phyloP scores from a whole-genome alignment of 2,329 filamentous ascomycete species.

The Didymella arachidicola region DNA sequence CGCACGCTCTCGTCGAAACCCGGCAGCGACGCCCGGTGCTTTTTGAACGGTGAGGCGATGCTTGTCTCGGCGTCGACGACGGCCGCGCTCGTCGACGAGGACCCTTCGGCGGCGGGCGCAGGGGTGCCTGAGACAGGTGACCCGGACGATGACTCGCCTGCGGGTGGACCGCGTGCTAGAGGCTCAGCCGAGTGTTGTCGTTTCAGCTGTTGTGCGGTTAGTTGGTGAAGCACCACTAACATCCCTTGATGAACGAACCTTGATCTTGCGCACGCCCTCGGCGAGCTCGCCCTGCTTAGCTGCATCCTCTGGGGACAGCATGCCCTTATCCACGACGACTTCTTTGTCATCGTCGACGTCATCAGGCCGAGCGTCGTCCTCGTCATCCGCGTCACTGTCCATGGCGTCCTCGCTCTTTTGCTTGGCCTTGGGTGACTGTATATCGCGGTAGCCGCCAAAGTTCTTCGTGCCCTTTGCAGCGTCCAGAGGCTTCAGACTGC shows the following conservation, averaged over 20 bases:
- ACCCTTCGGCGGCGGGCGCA: slow-evolving; percentile 29
- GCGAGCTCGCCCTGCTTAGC: slow-evolving; percentile 76
- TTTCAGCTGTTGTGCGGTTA: slow-evolving; percentile 69
- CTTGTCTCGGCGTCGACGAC: slow-evolving; percentile 53
- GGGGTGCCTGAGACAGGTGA: slow-evolving; percentile 35
- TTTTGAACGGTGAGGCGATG: slow-evolving; percentile 78
- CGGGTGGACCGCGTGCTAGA: slow-evolving; percentile 53
- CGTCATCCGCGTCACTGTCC: slow-evolving; percentile 79
- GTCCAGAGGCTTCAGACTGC: slow-evolving; percentile 83
- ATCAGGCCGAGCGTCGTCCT: slow-evolving; percentile 71
- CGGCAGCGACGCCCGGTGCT: slow-evolving; percentile 70
- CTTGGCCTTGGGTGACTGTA: slow-evolving; percentile 61
- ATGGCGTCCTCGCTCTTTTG: slow-evolving; percentile 64
- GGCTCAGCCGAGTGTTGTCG: slow-evolving; percentile 79
- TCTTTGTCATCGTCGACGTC: slow-evolving; percentile 65
- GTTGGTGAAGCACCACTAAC: not conserved
- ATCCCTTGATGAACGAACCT: slow-evolving; percentile 60
- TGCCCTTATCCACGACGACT: slow-evolving; percentile 60
- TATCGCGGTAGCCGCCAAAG: slow-evolving; percentile 86
- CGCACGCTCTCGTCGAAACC: slow-evolving; percentile 56
- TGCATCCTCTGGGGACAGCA: slow-evolving; percentile 73
- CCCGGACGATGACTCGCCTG: slow-evolving; percentile 34
- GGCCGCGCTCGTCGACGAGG: slow-evolving; percentile 42
- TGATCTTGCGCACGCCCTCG: slow-evolving; percentile 82
- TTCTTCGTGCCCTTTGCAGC: slow-evolving; percentile 81